Base-by-base conservation (phyloP, 176 grass and related monocot species). In the Carex scoparia region DNA sequence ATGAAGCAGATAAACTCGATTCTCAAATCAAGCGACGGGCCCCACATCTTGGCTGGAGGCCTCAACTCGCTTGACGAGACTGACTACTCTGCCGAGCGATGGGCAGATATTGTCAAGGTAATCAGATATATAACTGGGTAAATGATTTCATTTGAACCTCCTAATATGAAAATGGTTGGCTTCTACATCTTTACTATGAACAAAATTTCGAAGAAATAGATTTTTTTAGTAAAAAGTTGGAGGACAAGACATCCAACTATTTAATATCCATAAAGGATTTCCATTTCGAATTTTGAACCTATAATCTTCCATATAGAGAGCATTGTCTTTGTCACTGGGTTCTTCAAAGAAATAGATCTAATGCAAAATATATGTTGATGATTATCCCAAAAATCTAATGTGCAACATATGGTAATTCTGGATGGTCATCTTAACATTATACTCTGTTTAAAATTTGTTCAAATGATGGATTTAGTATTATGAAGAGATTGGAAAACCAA, bases 401-500 rank as follows among this genome's bases (percentile, higher is more conserved):
- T 49, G 46, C 8, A 38, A 38, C 37, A 38, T 40, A 5, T 40
- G 38, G 38, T 5, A 40, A 40, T 40, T 40, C 38, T 40, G 38
- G 42, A 16, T 4, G 23, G 27, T 51, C 46, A 75, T 75, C 44
- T 75, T 30, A 23, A 23, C 23, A 75, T 51, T 75, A 11, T 75
- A 54, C 44, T 3, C 18, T 55, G 48, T 7, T 76, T 76, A 12
- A 28, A 32, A 76, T 31, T 14, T 76, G 19, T 63, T 31, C 10
- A 72, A 46, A 83, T 81, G 38, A 7, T 65, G 7, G 9, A 4
- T 11, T 65, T 38, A 99, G 96, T 99, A 99, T 85, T 92, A 95
- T 68, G 93, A 99, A 87, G 96, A 95, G 83, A 95, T 94, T 28
- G 96, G 96, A 37, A 99, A 99, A 67, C 96, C 96, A 87, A 95